Evolutionary conservation across 192 early-diverging fungal genomes (phyloP), one percentile per base, ranked within the genome.

Genomic region (Coemansia sp.): DNA sequence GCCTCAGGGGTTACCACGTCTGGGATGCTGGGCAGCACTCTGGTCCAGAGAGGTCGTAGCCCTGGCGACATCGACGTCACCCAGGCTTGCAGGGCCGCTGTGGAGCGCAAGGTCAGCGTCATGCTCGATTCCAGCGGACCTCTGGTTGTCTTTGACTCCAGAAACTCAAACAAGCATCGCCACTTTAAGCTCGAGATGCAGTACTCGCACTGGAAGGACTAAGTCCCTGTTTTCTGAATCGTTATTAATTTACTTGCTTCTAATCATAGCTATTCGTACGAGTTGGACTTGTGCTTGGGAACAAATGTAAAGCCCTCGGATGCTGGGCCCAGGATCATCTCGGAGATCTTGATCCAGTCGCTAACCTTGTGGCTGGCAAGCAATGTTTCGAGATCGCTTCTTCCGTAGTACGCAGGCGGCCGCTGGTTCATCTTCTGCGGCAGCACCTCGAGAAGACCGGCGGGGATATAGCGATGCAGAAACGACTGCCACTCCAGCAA

Each of bases 261-360:
- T 41, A 41, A 41, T 41, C 13, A 41, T 41, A 6, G 4, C 38
- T 17, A 10, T 23, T 87, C 84, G 55, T 88, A 88, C 36, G 94
- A 87, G 69, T 94, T 97, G 41, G 88, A 84, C 70, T 91, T 94
- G 82, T 97, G 95, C 81, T 98, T 98, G 40, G 97, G 97, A 33
- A 93, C 81, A 72, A 98, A 98, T 13, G 72, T 74, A 81, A 98
- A 98, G 58, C 73, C 84, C 7, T 86, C 87, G 33, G 94, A 94
- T 4, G 92, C 89, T 34, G 90, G 89, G 15, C 94, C 95, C n/a
- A 97, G 71, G 14, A 98, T 59, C 86, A 88, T 89, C 65, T 98
- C 94, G 50, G 89, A 89, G 27, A 97, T 74, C 65, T 96, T 93
- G 65, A 98, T 85, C 97, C 97, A 98, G 72, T 97, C 95, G 14